Conservation (phyloP, 2,329 filamentous ascomycete species). For the Arthroderma sp. region DNA sequence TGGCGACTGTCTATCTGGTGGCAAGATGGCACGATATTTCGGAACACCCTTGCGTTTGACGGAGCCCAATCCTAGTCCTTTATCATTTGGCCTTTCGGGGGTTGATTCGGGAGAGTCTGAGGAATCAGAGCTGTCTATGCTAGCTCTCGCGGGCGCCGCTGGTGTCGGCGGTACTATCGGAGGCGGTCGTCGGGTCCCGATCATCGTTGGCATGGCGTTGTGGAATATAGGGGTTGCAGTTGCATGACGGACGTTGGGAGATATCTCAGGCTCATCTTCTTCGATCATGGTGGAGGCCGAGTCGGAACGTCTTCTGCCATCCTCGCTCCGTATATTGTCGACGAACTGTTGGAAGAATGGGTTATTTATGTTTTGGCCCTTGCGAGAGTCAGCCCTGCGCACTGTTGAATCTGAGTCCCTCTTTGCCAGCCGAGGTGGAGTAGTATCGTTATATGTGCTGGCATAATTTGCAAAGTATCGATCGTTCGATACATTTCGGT, state of each 20-base stretch:
- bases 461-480: slow-evolving; percentile 3
- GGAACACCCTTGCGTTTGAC: slow-evolving; percentile 17
- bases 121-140: background rate
- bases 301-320: slow-evolving; percentile 12
- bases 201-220: slow-evolving; percentile 10
- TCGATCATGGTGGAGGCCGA: slow-evolving; percentile 21
- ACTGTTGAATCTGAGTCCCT: background rate
- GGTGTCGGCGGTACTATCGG: slow-evolving; percentile 1
- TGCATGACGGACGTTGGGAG: slow-evolving; percentile 23
- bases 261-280: slow-evolving; percentile 21
- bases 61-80: background rate
- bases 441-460: background rate
- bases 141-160: background rate
- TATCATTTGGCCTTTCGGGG: background rate
- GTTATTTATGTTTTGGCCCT: slow-evolving; percentile 11
- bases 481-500: slow-evolving; percentile 30
- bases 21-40: slow-evolving; percentile 47
- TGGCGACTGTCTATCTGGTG: slow-evolving; percentile 41
- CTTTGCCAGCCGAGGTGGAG: background rate
- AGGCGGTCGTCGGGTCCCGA: slow-evolving; percentile 1
- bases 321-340: slow-evolving; percentile 13
- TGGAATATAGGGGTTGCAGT: slow-evolving; percentile 19
- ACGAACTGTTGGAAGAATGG: slow-evolving; percentile 19
- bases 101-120: background rate
- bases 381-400: background rate